A percentile compares a stretch with the other conserved stretches of the same genome.
Conservation (phyloP, 306 rosid species). For the Quercus bicolor region DNA sequence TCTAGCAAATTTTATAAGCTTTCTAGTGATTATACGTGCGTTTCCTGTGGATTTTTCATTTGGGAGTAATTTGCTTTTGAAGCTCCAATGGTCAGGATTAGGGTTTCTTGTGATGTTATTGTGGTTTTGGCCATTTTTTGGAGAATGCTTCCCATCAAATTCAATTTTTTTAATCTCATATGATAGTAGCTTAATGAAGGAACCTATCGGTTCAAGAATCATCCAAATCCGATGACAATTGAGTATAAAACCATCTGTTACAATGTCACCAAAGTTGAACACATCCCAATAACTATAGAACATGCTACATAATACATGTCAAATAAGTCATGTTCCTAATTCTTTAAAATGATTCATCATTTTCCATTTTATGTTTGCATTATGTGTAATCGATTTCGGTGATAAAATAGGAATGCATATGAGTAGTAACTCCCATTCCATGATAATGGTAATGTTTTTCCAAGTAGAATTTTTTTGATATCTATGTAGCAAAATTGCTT, state of each 20-base stretch:
- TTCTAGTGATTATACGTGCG: slow-evolving; percentile 30
- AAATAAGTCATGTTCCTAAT: neutral
- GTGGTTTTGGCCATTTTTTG: slow-evolving; percentile 31
- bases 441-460: neutral
- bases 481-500: neutral
- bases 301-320: slow-evolving; percentile 15
- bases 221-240: slow-evolving; percentile 29
- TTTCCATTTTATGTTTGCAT: neutral
- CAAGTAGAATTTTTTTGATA: neutral
- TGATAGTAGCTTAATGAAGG: slow-evolving; percentile 34
- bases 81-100: slow-evolving; percentile 53
- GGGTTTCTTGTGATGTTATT: slow-evolving; percentile 59
- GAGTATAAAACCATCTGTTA: slow-evolving; percentile 7
- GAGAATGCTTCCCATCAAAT: slow-evolving; percentile 25
- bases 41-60: neutral
- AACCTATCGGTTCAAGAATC: slow-evolving; percentile 39
- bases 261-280: slow-evolving; percentile 59
- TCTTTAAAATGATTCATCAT: neutral
- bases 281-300: slow-evolving; percentile 7
- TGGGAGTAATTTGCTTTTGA: slow-evolving; percentile 44
- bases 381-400: neutral
- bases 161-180: neutral
- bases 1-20: slow-evolving; percentile 50
- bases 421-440: neutral
- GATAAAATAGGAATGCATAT: neutral